phyloP scores from a whole-genome alignment of 2,329 filamentous ascomycete species.

The Fusarium begoniae region DNA sequence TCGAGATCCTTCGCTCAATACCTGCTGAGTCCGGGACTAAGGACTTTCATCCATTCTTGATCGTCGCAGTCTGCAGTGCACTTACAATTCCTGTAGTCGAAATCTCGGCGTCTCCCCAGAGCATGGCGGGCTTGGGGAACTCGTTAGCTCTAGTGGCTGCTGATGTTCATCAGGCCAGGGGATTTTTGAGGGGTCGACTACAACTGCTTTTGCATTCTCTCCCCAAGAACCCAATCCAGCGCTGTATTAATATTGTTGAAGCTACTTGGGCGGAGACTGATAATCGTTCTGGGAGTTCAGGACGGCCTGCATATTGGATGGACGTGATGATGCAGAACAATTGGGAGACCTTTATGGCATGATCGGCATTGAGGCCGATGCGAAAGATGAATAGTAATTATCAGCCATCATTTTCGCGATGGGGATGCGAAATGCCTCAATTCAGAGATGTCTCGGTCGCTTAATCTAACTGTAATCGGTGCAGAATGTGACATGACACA shows the following conservation, averaged over 20 bases:
- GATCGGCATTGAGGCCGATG: neutral
- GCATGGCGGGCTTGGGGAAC: neutral
- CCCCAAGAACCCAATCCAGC: neutral
- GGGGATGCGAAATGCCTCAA: neutral
- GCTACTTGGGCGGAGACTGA: neutral
- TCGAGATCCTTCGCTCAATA: neutral
- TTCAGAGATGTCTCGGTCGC: neutral
- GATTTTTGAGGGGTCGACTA: neutral
- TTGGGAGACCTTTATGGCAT: neutral
- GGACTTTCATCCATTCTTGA: neutral
- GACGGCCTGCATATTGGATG: neutral
- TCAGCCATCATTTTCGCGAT: fast-evolving
- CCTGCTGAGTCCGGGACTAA: neutral
- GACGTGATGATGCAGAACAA: neutral
- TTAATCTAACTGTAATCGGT: neutral
- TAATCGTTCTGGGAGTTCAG: fast-evolving
- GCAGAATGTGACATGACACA: neutral
- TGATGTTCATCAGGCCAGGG: neutral
- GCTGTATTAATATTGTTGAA: neutral
- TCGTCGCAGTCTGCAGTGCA: neutral
- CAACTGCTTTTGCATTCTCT: neutral
- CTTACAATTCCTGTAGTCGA: neutral
- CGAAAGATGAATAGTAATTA: fast-evolving
- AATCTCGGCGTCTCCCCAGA: fast-evolving
- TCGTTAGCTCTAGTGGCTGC: neutral